A percentile compares a stretch with the other conserved stretches of the same genome.
These are phyloP conservation scores for Phalaenopsis equestris DNA, from an alignment of 106 monocot species.

Conservation along the genomic window DNA sequence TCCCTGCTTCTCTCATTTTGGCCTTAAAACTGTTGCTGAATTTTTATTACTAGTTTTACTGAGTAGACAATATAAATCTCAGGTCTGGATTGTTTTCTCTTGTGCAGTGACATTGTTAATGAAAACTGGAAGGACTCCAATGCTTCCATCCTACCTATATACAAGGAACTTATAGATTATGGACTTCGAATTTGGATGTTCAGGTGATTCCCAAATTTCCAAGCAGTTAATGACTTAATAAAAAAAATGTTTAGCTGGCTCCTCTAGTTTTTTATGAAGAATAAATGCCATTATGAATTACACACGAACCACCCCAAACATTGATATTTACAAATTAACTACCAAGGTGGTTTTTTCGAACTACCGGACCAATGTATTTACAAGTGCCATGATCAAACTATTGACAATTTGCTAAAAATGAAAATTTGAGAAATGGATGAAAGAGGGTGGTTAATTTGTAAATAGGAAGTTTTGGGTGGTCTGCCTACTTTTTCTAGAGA, in stretches of 20 bases:
- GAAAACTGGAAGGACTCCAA: constrained; percentile 78
- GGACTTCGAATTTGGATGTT: constrained; percentile 96
- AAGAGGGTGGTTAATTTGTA: too few relatives aligned
- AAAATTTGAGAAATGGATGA: too few relatives aligned
- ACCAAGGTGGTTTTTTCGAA: too few relatives aligned
- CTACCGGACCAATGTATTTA: too few relatives aligned
- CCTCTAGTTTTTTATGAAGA: not conserved
- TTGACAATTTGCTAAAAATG: too few relatives aligned
- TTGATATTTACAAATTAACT: too few relatives aligned
- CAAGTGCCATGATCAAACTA: too few relatives aligned
- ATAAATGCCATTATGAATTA: not conserved
- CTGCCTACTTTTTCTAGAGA: not conserved
- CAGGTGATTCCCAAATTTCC: constrained; percentile 39
- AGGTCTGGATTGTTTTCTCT: not conserved
- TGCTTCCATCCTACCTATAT: constrained; percentile 56
- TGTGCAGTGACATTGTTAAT: constrained; percentile 55
- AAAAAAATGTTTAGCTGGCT: not conserved
- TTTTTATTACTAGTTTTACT: not conserved
- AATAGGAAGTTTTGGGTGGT: too few relatives aligned
- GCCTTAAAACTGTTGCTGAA: not conserved
- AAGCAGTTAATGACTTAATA: not conserved
- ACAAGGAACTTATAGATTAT: constrained; percentile 62
- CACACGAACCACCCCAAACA: too few relatives aligned
- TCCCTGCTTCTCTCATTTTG: not conserved
- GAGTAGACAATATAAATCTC: not conserved